Evolutionary conservation across 208 protist species (phyloP), one percentile per base, ranked within the genome.

Genomic region (Sergeia podlipaevii): DNA sequence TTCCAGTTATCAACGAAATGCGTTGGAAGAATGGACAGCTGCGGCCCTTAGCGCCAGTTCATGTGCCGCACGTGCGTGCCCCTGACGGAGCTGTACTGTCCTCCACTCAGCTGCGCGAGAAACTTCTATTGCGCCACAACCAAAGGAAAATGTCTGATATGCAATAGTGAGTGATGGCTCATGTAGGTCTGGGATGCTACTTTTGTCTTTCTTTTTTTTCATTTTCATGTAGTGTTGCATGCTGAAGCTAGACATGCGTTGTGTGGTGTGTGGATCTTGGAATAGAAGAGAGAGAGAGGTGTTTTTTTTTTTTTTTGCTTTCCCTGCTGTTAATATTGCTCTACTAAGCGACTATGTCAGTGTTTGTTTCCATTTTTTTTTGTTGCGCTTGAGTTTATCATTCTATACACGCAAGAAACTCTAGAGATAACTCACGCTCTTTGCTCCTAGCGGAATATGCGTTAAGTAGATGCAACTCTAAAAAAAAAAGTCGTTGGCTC

Each of bases 71-170:
- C 54, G 83, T 94, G 15, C 54, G 62, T 34, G 65, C 62, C 1
- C 54, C 42, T n/a, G 38, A 55, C 4, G 73, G 72, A 1, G 43
- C 59, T n/a, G 23, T 67, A 15, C 72, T 94, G 33, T 88, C 77
- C 63, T 94, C 87, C 17, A 94, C 82, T 3, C 54, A 67, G 17
- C 43, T 94, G 51, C 76, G 86, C 4, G 56, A 65, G 34, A n/a
- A n/a, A n/a, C n/a, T n/a, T n/a, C n/a, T n/a, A n/a, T n/a, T n/a
- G n/a, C 51, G 41, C 10, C 11, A 24, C 2, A 10, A 27, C 2
- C 21, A 64, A 41, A 36, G 24, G 29, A 26, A 18, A 60, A 13
- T 45, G 15, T 13, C 26, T 50, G 52, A 26, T 48, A 42, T 37
- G n/a, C 23, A n/a, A n/a, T n/a, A n/a, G n/a, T n/a, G 8, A 41